Percentiles rank a stretch among this genome's conserved stretches.
Conservation (phyloP, 345 rosid genomes). For the Melaleuca quinquenervia region DNA sequence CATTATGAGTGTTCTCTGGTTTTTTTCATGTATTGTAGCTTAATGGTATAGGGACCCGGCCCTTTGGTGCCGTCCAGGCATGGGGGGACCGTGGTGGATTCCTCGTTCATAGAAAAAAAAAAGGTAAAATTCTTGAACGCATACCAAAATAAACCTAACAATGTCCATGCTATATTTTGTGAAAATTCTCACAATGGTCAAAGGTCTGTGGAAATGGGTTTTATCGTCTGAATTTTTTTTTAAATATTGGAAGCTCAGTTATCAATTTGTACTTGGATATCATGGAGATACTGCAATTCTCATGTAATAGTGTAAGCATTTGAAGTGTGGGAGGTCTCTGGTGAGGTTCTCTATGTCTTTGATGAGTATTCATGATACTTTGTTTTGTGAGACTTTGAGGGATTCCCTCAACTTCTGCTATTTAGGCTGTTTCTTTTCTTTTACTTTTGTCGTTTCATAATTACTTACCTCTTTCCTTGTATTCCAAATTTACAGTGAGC, state of each 20-base stretch:
- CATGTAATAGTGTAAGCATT: background rate
- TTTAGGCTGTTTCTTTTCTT: background rate
- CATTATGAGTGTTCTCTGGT: no score
- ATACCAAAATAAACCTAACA: no score
- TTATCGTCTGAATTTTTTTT: background rate
- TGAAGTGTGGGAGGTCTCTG: background rate
- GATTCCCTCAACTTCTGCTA: background rate
- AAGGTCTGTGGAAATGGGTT: background rate
- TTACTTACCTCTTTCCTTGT: background rate
- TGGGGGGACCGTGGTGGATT: no score
- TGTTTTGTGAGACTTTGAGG: background rate
- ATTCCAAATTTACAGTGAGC: constrained; percentile 52
- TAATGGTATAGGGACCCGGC: no score
- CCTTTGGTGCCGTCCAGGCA: no score
- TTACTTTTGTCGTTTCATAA: background rate
- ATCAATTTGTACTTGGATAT: background rate
- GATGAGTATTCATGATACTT: background rate
- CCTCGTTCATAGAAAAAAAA: no score
- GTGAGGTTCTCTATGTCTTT: background rate
- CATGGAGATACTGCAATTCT: background rate
- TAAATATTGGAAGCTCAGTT: background rate
- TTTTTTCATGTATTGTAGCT: no score
- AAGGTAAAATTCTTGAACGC: no score
- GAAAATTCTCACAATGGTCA: background rate
- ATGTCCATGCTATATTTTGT: background rate